Conservation (phyloP, 805 yeast genomes). For the Candida ponderosae region DNA sequence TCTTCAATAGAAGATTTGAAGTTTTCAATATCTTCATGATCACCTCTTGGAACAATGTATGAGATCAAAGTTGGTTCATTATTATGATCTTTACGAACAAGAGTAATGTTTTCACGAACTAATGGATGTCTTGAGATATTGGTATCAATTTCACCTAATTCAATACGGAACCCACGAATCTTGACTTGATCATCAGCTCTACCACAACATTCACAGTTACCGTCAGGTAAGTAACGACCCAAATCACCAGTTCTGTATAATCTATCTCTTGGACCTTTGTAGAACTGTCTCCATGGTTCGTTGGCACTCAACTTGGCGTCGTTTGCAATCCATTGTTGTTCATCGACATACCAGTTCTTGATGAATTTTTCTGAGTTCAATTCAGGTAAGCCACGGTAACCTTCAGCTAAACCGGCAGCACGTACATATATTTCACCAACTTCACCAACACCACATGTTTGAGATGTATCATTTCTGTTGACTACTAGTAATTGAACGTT, state of each 20-base stretch:
- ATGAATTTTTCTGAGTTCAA: conserved; percentile 82
- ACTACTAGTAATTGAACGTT: conserved; percentile 93
- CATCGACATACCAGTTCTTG: conserved; percentile 81
- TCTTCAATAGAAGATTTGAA: conserved; percentile 34
- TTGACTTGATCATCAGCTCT: conserved; percentile 99
- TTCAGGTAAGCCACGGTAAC: conserved; percentile 88
- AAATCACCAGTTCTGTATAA: conserved; percentile 95
- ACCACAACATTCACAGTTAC: conserved; percentile 96
- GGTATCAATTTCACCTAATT: conserved; percentile 96
- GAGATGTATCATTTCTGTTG: conserved; percentile 79
- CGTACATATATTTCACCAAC: conserved; percentile 98
- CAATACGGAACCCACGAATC: conserved; percentile 97
- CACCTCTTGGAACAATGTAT: conserved; percentile 78
- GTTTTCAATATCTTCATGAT: conserved; percentile 37
- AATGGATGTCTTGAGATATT: conserved; percentile 89
- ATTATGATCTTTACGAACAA: conserved; percentile 86
- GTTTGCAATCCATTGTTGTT: conserved; percentile 50
- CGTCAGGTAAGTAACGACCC: conserved; percentile 95
- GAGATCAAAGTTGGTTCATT: conserved; percentile 90
- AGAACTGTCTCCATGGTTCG: conserved; percentile 63
- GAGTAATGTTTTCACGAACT: conserved; percentile 87
- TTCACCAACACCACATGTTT: conserved; percentile 97
- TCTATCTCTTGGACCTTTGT: conserved; percentile 95
- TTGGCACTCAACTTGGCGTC: conserved; percentile 39
- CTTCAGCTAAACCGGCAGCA: conserved; percentile 97